Evolutionary conservation across 768 basidiomycete genomes (phyloP), one percentile per base, ranked within the genome.

Genomic region (Kwoniella sp.): DNA sequence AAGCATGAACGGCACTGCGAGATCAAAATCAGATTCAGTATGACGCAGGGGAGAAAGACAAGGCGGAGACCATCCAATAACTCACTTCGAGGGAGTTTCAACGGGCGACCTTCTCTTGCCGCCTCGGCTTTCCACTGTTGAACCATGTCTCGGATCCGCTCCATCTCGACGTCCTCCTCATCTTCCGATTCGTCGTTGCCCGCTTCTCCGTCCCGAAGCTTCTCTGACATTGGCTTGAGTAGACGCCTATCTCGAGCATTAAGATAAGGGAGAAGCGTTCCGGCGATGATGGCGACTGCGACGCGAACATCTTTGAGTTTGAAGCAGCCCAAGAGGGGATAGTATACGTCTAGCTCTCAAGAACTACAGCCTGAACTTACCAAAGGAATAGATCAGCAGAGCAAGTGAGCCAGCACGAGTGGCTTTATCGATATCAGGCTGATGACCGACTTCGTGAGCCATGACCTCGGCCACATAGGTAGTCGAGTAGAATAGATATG

Each of bases 401-500:
- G 93, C 93, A 66, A 94, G 85, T 74, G 90, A 90, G 38, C 94
- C 94, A 4, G 85, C 88, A 31, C 92, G 85, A 1, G 90, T 92
- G 0, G 93, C 93, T n/a, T 86, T 65, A 37, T 95, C 93, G 26
- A 85, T 83, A 74, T 93, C 87, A 11, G 93, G 93, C 68, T 93
- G 91, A 59, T 82, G 73, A 15, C 85, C 85, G 2, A 86, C 76
- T 79, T 95, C 88, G 59, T 87, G 84, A 8, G 92, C 92, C 92
- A 97, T 93, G 22, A 96, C 84, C 82, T 96, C 93, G 4, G 92
- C 92, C 60, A 97, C 85, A 76, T 94, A 97, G 1, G 93, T 94
- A 9, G 94, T 97, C 17, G 91, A 92, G 63, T 80, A 77, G 81
- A 97, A 96, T 45, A 96, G 83, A 83, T 93, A 97, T 0, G 94